A percentile compares a stretch with the other conserved stretches of the same genome.
phyloP scores from a whole-genome alignment of 352 stramenopile genomes.

The Globisporangium cystogenes region DNA sequence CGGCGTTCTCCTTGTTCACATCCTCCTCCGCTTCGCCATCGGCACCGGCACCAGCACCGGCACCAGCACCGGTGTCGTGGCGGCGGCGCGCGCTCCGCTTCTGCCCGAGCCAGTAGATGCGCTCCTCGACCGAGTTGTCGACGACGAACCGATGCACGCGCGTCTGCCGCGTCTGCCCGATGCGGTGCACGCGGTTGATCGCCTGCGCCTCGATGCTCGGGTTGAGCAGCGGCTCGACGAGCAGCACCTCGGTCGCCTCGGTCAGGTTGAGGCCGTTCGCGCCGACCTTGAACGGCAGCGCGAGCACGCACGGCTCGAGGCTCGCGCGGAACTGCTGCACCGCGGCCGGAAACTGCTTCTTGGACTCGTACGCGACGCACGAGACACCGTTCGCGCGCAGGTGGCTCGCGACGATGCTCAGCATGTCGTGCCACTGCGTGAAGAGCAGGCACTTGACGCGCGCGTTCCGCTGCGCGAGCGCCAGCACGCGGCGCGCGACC shows the following conservation, averaged over 20 bases:
- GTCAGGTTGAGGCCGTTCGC: constrained; percentile 91
- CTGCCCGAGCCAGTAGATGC: constrained; percentile 64
- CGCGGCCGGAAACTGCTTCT: constrained; percentile 36
- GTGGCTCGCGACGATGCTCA: constrained; percentile 24
- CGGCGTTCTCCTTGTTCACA: constrained; percentile 17
- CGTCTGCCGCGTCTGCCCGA: constrained; percentile 83
- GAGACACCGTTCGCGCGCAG: constrained; percentile 40
- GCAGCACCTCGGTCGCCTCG: constrained; percentile 88
- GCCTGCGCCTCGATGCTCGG: constrained; percentile 79
- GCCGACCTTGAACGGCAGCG: constrained; percentile 82
- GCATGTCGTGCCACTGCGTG: constrained; percentile 90
- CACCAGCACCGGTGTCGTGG: background rate
- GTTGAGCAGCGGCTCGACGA: constrained; percentile 90
- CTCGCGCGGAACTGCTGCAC: constrained; percentile 51
- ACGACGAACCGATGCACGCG: constrained; percentile 90
- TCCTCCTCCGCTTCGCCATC: no score
- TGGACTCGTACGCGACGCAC: constrained; percentile 73
- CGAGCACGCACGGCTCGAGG: constrained; percentile 50
- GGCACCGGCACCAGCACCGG: no score
- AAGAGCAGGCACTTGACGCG: constrained; percentile 89
- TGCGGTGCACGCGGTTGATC: constrained; percentile 88
- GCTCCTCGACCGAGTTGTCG: constrained; percentile 83
- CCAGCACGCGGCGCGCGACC: constrained; percentile 39
- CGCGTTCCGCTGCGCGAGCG: constrained; percentile 36
- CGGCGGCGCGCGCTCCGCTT: constrained; percentile 8